These are phyloP conservation scores for Akanthomyces lecanii DNA, from an alignment of 2,329 filamentous ascomycete genomes.

Conservation along the genomic window DNA sequence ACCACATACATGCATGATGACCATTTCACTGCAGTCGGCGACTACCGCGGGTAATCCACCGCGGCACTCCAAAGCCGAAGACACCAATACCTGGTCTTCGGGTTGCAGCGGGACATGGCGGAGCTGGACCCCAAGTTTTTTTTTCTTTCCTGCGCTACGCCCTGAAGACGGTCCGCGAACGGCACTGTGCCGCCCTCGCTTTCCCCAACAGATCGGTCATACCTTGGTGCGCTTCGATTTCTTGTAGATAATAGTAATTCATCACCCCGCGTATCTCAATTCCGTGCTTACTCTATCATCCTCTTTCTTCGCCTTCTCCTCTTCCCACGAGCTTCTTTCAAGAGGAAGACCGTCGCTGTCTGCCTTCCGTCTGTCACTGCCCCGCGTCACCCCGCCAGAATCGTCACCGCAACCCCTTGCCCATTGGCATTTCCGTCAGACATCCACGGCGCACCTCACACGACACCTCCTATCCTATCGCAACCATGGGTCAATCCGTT, in stretches of 20 bases:
- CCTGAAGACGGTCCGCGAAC: not conserved
- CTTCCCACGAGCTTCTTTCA: not conserved
- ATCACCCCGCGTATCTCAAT: not conserved
- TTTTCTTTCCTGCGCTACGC: not conserved
- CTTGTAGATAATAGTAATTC: not conserved
- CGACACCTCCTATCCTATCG: not conserved
- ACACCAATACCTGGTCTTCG: not conserved
- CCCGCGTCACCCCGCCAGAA: not conserved
- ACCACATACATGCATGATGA: too few relatives aligned
- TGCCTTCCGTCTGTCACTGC: not conserved
- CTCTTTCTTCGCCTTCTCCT: not conserved
- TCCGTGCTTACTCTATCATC: not conserved
- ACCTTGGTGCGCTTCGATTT: not conserved
- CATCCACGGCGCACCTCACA: not conserved
- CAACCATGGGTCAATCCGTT: constrained; percentile 16
- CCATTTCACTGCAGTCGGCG: too few relatives aligned
- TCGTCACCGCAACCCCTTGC: not conserved
- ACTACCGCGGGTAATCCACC: too few relatives aligned
- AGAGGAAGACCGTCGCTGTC: not conserved
- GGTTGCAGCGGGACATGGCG: constrained; percentile 13
- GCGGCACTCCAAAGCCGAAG: constrained; percentile 1
- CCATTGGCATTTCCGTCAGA: not conserved
- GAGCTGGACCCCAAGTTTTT: constrained; percentile 11
- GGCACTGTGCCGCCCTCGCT: not conserved
- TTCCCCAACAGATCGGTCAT: constrained; percentile 11